These are phyloP conservation scores for Mucor indicus DNA, from an alignment of 371 early-diverging fungal species.

Conservation along the genomic window DNA sequence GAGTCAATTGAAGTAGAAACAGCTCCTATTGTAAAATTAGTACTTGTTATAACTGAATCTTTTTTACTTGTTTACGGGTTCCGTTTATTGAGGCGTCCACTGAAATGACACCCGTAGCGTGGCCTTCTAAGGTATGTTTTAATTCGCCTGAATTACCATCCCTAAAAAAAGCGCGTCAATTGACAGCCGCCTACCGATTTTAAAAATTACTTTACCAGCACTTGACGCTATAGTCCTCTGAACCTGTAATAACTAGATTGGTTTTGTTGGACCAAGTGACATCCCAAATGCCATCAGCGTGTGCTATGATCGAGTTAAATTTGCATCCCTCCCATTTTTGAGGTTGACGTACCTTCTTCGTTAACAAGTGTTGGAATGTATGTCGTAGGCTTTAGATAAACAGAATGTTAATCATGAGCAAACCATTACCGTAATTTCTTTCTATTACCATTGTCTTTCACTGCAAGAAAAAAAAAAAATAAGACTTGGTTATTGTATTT, in stretches of 20 bases:
- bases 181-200: neutral
- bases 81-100: slow-evolving; percentile 67
- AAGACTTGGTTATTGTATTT: neutral
- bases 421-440: no score
- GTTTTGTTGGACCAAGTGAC: slow-evolving; percentile 71
- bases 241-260: slow-evolving; percentile 71
- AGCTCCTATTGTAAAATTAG: slow-evolving; percentile 41
- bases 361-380: slow-evolving; percentile 55
- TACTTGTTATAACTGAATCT: neutral
- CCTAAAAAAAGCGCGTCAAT: slow-evolving; percentile 40
- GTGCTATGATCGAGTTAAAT: slow-evolving; percentile 45
- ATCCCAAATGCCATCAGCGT: slow-evolving; percentile 82
- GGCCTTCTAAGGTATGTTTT: slow-evolving; percentile 64
- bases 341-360: slow-evolving; percentile 46
- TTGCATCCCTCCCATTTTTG: neutral
- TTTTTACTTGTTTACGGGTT: slow-evolving; percentile 43
- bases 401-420: no score
- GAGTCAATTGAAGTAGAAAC: slow-evolving; percentile 79
- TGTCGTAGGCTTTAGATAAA: slow-evolving; percentile 51
- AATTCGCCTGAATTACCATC: slow-evolving; percentile 60
- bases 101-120: slow-evolving; percentile 76
- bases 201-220: slow-evolving; percentile 58
- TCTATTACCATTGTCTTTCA: no score
- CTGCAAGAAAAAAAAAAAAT: neutral
- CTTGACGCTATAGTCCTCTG: slow-evolving; percentile 74